phyloP scores from a whole-genome alignment of 805 yeast genomes.

The Candida ascalaphidarum region DNA sequence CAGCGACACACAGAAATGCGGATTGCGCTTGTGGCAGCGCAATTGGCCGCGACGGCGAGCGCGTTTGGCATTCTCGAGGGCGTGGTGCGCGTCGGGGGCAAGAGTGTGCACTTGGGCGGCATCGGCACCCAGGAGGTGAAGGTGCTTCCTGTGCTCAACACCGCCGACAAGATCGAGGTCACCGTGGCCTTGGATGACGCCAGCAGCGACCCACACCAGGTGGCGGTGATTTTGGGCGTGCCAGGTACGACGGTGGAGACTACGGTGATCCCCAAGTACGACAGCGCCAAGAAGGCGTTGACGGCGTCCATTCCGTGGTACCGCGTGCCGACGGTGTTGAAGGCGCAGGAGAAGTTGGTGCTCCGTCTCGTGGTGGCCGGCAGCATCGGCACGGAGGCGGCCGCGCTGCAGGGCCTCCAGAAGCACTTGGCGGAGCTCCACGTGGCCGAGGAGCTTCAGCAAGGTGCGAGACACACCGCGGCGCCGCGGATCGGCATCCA shows the following conservation, averaged over 20 bases:
- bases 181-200: conserved; percentile 15
- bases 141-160: conserved; percentile 18
- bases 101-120: conserved; percentile 19
- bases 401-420: too few relatives aligned
- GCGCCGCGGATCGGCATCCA: conserved; percentile 36
- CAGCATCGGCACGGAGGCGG: conserved; percentile 4
- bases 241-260: conserved; percentile 20
- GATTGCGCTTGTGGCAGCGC: conserved; percentile 6
- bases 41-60: conserved; percentile 11
- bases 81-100: conserved; percentile 15
- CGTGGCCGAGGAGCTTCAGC: conserved; percentile 18
- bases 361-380: conserved; percentile 26
- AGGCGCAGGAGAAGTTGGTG: conserved; percentile 19
- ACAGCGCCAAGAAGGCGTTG: conserved; percentile 8
- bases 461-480: conserved; percentile 11
- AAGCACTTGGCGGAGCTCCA: conserved; percentile 20
- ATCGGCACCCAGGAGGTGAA: conserved; percentile 20
- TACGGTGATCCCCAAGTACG: conserved; percentile 22
- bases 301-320: conserved; percentile 15
- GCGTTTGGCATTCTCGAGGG: conserved; percentile 25
- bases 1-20: too few relatives aligned
- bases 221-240: conserved; percentile 20
- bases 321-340: conserved; percentile 28
- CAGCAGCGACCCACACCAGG: conserved; percentile 23
- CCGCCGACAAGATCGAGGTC: conserved; percentile 23